Evolutionary conservation across 768 basidiomycete genomes (phyloP), one percentile per base, ranked within the genome.

Genomic region (Omphalotus guepiniiformis): DNA sequence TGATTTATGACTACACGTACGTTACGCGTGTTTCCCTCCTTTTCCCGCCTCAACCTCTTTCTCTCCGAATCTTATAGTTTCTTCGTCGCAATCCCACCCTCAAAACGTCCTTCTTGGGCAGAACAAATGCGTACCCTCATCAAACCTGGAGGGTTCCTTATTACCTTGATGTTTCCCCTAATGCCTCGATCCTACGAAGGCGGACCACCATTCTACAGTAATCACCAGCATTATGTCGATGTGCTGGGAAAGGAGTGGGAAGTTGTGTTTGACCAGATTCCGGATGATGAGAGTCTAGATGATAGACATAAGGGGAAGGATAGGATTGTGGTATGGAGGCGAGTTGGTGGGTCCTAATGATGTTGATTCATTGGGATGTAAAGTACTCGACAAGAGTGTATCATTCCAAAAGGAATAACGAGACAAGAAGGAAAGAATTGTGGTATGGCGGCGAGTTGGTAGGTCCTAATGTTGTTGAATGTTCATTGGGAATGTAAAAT

Each of bases 81-180:
- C 66, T 88, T 89, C 60, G 82, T 82, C 35, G 85, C 87, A 2
- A 78, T 89, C 18, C 79, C 78, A 0, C 85, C 82, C 0, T 49
- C 63, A 2, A 66, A 60, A 29, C 73, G 86, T 9, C 36, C 53
- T 2, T 71, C 71, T 15, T 87, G 84, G 85, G 86, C 75, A 1
- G 53, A 56, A 12, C 70, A 82, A 53, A 82, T 88, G 63, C 63
- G 67, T 1, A 63, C 68, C 13, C 59, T 88, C 13, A 61, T 83
- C 42, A 81, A 78, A 47, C 72, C 77, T 1, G 85, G 82, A 0
- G 85, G 83, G 13, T 74, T 75, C 49, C 73, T 88, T 19, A 74
- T 88, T 51, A 74, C 78, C 0, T 62, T 84, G 9, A 64, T 80
- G 5, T 88, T 60, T 52, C 87, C 87, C 0, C 72, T 83, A 39